phyloP scores from a whole-genome alignment of 169 alveolate species.

The Eimeria necatrix region DNA sequence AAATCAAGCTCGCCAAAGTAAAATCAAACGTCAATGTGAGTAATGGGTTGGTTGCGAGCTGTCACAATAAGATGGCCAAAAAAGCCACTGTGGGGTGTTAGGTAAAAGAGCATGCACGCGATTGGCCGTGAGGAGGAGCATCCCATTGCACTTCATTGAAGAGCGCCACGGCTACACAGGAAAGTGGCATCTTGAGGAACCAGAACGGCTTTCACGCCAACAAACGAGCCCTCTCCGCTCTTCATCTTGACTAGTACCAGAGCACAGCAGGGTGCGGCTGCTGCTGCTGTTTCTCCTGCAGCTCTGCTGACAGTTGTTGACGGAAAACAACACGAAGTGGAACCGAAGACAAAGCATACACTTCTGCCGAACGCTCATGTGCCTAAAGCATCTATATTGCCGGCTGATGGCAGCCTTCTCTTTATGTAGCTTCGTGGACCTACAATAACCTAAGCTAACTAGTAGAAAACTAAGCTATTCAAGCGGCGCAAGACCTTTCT shows the following conservation, averaged over 20 bases:
- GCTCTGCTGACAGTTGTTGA: background rate
- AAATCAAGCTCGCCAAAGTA: background rate
- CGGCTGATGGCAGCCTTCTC: background rate
- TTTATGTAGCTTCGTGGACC: background rate
- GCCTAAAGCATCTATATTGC: conserved; percentile 8
- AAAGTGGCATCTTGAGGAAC: too few relatives aligned
- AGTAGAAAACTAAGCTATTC: background rate
- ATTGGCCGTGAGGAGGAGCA: too few relatives aligned
- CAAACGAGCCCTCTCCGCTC: too few relatives aligned
- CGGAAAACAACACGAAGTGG: conserved; percentile 19
- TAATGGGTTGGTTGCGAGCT: background rate
- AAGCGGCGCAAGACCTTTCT: background rate
- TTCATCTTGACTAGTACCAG: background rate
- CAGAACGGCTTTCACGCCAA: too few relatives aligned
- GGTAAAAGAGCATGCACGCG: background rate
- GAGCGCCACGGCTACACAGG: too few relatives aligned
- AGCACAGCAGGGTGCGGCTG: conserved; percentile 45
- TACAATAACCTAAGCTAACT: background rate
- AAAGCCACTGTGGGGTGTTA: background rate
- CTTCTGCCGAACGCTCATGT: background rate
- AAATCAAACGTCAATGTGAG: background rate
- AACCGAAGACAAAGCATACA: background rate
- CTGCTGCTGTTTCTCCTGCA: conserved; percentile 34
- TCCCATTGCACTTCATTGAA: too few relatives aligned
- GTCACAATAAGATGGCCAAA: background rate